phyloP scores from a whole-genome alignment of 2,329 filamentous ascomycete genomes.

The Penicillium sp. region DNA sequence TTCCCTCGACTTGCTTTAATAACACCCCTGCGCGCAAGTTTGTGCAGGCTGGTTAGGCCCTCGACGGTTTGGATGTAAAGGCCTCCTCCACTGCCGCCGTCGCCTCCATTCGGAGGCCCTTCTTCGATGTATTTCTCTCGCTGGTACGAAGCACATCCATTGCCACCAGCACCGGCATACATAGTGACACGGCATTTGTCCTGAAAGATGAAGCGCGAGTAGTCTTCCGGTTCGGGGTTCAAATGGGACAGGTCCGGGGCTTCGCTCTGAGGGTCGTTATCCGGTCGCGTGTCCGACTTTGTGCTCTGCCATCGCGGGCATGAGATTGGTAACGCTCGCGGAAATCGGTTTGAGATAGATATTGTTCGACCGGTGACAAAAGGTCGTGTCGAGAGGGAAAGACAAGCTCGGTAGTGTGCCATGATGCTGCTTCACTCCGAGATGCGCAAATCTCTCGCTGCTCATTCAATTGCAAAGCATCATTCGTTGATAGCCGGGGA shows the following conservation, averaged over 20 bases:
- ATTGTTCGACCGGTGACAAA: constrained; percentile 15
- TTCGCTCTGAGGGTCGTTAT: constrained; percentile 11
- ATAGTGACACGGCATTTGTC: constrained; percentile 77
- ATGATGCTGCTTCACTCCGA: constrained; percentile 15
- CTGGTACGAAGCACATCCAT: constrained; percentile 90
- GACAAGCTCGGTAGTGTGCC: constrained; percentile 10
- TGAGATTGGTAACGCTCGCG: constrained; percentile 5
- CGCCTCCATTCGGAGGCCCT: constrained; percentile 88
- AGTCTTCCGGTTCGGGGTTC: constrained; percentile 79
- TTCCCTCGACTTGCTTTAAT: constrained; percentile 44
- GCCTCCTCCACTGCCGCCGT: constrained; percentile 86
- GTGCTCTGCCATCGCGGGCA: constrained; percentile 25
- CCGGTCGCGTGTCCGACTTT: constrained; percentile 4
- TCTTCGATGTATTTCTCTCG: constrained; percentile 85
- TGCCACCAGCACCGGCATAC: constrained; percentile 73
- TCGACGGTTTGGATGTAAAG: constrained; percentile 91
- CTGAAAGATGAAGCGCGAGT: constrained; percentile 73
- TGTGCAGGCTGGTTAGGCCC: constrained; percentile 88
- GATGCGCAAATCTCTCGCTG: background rate
- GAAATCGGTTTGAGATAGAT: constrained; percentile 10
- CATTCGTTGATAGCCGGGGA: background rate
- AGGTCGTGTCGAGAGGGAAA: constrained; percentile 9
- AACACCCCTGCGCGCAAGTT: constrained; percentile 71
- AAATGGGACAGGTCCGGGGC: constrained; percentile 52
- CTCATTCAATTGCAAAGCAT: background rate